phyloP scores from a whole-genome alignment of 2,329 filamentous ascomycete genomes.

The Hymenoscyphus infarciens region DNA sequence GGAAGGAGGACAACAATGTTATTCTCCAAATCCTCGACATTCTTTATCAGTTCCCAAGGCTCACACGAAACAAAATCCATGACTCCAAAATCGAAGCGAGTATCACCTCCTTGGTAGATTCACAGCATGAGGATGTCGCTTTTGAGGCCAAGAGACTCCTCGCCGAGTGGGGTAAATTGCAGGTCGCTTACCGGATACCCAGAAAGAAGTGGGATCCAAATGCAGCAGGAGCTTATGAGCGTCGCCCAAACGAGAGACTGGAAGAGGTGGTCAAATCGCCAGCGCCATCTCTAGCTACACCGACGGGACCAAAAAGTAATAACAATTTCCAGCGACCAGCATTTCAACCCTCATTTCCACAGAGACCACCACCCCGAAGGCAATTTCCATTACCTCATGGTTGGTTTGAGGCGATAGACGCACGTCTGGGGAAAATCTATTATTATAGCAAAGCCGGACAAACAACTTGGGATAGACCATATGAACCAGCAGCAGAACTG shows the following conservation, averaged over 20 bases:
- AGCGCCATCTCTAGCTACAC: slow-evolving; percentile 35
- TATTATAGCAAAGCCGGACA: slow-evolving; percentile 82
- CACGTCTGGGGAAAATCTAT: slow-evolving; percentile 67
- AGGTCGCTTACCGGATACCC: slow-evolving; percentile 89
- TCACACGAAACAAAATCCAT: slow-evolving; percentile 95
- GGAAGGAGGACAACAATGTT: slow-evolving; percentile 86
- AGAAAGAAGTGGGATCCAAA: slow-evolving; percentile 80
- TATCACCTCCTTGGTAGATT: slow-evolving; percentile 63
- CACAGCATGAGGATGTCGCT: slow-evolving; percentile 71
- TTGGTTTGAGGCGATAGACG: slow-evolving; percentile 76
- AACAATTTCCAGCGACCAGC: slow-evolving; percentile 51
- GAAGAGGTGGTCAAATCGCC: slow-evolving; percentile 41
- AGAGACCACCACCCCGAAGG: slow-evolving; percentile 54
- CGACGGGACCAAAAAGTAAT: slow-evolving; percentile 44
- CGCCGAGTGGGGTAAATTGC: slow-evolving; percentile 82
- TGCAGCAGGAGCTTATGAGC: slow-evolving; percentile 52
- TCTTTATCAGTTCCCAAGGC: slow-evolving; percentile 78
- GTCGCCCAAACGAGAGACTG: slow-evolving; percentile 61
- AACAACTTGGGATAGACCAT: slow-evolving; percentile 54
- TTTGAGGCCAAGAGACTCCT: slow-evolving; percentile 68
- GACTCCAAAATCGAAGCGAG: slow-evolving; percentile 91
- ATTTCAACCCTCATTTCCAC: slow-evolving; percentile 46
- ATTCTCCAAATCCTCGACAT: slow-evolving; percentile 87
- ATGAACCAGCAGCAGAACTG: slow-evolving; percentile 42
- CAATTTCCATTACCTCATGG: slow-evolving; percentile 61